Percentiles rank a stretch among this genome's conserved stretches.
These are phyloP conservation scores for Rhodocollybia butyracea DNA, from an alignment of 768 basidiomycete genomes.

Conservation along the genomic window DNA sequence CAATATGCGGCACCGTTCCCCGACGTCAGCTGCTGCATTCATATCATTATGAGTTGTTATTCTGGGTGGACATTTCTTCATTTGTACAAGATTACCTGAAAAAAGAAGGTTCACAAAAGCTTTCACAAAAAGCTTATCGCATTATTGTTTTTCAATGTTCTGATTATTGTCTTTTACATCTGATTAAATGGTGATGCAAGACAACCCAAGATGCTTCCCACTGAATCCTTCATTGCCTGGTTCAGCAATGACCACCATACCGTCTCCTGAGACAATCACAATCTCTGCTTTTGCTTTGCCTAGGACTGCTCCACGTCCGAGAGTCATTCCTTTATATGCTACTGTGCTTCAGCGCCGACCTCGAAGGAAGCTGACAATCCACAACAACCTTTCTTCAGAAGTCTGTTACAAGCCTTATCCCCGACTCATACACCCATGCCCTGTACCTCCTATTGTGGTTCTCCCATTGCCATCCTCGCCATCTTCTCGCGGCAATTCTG, in stretches of 20 bases:
- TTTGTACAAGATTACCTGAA: no score
- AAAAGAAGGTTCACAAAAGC: no score
- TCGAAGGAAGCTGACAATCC: neutral
- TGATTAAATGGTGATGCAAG: no score
- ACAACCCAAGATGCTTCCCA: no score
- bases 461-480: neutral
- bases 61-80: no score
- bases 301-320: neutral
- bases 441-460: neutral
- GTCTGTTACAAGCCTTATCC: neutral
- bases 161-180: no score
- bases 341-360: neutral
- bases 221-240: no score
- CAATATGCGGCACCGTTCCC: no score
- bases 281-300: neutral
- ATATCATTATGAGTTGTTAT: no score
- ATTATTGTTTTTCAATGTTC: no score
- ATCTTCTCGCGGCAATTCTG: neutral
- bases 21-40: no score
- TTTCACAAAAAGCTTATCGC: no score
- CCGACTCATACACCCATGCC: neutral
- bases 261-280: neutral
- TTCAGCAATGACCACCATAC: neutral
- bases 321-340: neutral
- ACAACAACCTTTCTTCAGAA: neutral